phyloP scores from a whole-genome alignment of 1,284 basidiomycete genomes.

The Microbotryum silenes-acaulis region DNA sequence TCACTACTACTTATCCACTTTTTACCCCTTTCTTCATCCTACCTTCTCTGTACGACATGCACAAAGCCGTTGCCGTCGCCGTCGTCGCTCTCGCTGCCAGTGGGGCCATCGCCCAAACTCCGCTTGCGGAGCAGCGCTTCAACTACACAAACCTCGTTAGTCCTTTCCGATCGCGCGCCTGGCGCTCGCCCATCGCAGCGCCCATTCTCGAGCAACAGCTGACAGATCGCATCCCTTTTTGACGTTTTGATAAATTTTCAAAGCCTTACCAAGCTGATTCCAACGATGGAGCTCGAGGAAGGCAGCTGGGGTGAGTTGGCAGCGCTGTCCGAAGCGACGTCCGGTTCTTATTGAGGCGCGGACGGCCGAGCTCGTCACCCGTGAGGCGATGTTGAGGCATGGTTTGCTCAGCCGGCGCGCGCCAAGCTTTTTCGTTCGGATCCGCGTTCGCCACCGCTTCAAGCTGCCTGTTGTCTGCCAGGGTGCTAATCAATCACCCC shows the following conservation, averaged over 20 bases:
- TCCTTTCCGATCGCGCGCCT: not conserved
- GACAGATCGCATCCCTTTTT: not conserved
- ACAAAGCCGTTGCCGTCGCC: conserved; percentile 8
- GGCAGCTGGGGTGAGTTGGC: conserved; percentile 8
- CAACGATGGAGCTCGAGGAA: conserved; percentile 14
- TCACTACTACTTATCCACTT: not conserved
- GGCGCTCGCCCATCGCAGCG: not conserved
- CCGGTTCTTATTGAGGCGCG: too few relatives aligned
- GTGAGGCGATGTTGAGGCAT: not conserved
- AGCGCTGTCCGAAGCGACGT: too few relatives aligned
- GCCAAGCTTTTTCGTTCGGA: not conserved
- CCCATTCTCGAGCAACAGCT: not conserved
- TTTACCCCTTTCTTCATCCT: not conserved
- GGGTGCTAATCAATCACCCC: not conserved
- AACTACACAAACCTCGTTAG: conserved; percentile 23
- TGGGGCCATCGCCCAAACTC: conserved; percentile 18
- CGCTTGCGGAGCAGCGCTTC: conserved; percentile 30
- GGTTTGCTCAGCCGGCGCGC: not conserved
- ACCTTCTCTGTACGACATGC: conserved; percentile 4
- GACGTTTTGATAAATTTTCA: too few relatives aligned
- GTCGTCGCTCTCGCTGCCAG: conserved; percentile 18
- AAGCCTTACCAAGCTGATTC: conserved; percentile 28
- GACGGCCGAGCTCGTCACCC: not conserved
- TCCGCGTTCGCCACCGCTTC: not conserved
- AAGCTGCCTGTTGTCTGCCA: not conserved